Evolutionary conservation across 768 basidiomycete species (phyloP).

Genomic region (Mycena capillaripes): DNA sequence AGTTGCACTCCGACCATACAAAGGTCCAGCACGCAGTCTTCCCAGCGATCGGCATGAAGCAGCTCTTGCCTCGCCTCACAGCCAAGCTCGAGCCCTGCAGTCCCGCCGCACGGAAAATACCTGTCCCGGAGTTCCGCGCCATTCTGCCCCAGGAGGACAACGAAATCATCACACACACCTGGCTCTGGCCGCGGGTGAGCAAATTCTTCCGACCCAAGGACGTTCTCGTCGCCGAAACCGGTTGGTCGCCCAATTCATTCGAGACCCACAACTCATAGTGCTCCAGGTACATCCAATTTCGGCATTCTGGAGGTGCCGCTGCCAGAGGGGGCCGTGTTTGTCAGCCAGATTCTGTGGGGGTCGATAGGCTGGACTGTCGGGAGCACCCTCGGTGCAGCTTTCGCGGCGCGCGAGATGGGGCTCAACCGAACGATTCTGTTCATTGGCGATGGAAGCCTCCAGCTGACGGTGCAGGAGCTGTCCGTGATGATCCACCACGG

Average conservation of each 20-base stretch:
- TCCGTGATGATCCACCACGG: conserved; percentile 84
- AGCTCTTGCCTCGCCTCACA: conserved; percentile 78
- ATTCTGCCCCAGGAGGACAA: conserved; percentile 64
- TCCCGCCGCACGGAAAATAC: conserved; percentile 52
- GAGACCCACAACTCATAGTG: background rate
- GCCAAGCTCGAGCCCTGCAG: conserved; percentile 56
- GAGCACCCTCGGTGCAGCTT: conserved; percentile 80
- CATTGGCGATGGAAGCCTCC: conserved; percentile 86
- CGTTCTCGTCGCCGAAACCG: conserved; percentile 91
- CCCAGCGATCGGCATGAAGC: conserved; percentile 80
- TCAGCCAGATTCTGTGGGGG: conserved; percentile 90
- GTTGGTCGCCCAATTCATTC: conserved; percentile 46
- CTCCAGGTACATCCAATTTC: conserved; percentile 80
- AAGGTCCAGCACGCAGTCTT: conserved; percentile 75
- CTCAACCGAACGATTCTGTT: conserved; percentile 84
- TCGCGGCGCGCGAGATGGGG: conserved; percentile 77
- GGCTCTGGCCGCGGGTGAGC: conserved; percentile 78
- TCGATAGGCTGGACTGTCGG: conserved; percentile 85
- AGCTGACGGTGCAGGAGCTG: conserved; percentile 86
- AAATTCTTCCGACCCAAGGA: conserved; percentile 80
- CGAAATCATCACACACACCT: conserved; percentile 77
- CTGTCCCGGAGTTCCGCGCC: conserved; percentile 59
- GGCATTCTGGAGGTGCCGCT: conserved; percentile 87
- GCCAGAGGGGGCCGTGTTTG: conserved; percentile 63
- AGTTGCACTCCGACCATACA: conserved; percentile 85